Base-by-base conservation (phyloP, 139 green algal genomes). In the Chlorella sp. region DNA sequence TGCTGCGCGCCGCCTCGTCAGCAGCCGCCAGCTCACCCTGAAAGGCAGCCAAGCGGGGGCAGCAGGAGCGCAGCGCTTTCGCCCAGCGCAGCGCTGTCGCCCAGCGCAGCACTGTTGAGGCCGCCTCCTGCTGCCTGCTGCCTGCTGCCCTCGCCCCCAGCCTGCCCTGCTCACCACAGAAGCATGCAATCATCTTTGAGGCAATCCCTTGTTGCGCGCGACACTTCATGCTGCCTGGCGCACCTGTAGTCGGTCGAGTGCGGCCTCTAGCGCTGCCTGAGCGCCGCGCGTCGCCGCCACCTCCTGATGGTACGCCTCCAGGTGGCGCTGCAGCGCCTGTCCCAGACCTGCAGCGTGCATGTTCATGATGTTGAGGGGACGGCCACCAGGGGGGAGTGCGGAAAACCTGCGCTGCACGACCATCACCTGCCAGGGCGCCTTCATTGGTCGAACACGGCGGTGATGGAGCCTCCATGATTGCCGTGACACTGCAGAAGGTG, bases 11-110 rank as follows among this genome's bases (percentile, higher is more conserved):
- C 22, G 61, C 83, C 32, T 36, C 83, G 22, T 79, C 64, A 16
- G 64, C 83, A 2, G 83, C 83, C 26, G 64, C 64, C 36, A 88
- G 37, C 83, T 88, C 61, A 30, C 1, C 39, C 83, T 88, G 83
- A 28, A 28, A 19, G 15, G 12, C 9, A 34, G 32, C 71, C 68
- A 30, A 34, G 16, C 68, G 32, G 48, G 48, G 7, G 48, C 48
- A 9, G 37, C 37, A 32, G 16, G 36, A 37, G 7, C 61, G 77
- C 77, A 80, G 36, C 73, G 28, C 36, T 80, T 16, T 37, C 30
- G 36, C 48, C 5, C 48, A 5, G 7, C 61, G 77, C 77, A 80
- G 36, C 73, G 28, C 36, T 80, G 73, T 37, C 30, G 36, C 48
- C 5, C 48, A 5, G n/a, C n/a, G n/a, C n/a, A n/a, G n/a, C n/a